A percentile compares a stretch with the other conserved stretches of the same genome.
These are phyloP conservation scores for Bolboschoenoplectus hybrid DNA, from an alignment of 202 grass and related monocot genomes.

Conservation along the genomic window DNA sequence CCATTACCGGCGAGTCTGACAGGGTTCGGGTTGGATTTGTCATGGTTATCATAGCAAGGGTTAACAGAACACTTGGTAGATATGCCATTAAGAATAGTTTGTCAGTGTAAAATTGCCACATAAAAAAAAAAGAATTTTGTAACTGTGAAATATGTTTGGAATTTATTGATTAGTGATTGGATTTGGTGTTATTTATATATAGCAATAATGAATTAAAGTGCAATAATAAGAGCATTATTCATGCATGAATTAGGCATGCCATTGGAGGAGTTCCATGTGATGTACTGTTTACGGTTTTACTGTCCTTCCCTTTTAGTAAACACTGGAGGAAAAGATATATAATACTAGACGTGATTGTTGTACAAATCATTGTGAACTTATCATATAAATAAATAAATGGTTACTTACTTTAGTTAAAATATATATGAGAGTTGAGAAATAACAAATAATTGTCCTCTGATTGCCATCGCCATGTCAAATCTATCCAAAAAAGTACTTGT, in stretches of 20 bases:
- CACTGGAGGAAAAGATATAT: not conserved
- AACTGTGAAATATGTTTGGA: slow-evolving; percentile 19
- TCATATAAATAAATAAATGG: too few relatives aligned
- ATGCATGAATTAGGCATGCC: slow-evolving; percentile 30
- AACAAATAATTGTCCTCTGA: too few relatives aligned
- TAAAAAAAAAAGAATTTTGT: not conserved
- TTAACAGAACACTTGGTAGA: slow-evolving; percentile 25
- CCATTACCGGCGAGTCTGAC: not conserved
- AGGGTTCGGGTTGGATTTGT: slow-evolving; percentile 18
- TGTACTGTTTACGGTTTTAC: slow-evolving; percentile 24
- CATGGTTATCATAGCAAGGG: not conserved
- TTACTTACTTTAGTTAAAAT: not conserved
- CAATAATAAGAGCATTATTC: not conserved
- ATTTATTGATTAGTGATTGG: not conserved
- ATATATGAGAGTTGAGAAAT: too few relatives aligned
- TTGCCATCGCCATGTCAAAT: too few relatives aligned
- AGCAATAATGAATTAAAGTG: not conserved
- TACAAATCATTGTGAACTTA: not conserved
- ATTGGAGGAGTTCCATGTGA: slow-evolving; percentile 22
- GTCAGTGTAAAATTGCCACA: not conserved
- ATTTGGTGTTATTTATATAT: not conserved
- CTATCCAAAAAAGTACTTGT: too few relatives aligned
- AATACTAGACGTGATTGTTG: not conserved
- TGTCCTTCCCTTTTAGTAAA: slow-evolving; percentile 6
- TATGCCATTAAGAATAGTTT: slow-evolving; percentile 21